Conservation (phyloP, 805 yeast species). For the Nakazawaea siamensis region DNA sequence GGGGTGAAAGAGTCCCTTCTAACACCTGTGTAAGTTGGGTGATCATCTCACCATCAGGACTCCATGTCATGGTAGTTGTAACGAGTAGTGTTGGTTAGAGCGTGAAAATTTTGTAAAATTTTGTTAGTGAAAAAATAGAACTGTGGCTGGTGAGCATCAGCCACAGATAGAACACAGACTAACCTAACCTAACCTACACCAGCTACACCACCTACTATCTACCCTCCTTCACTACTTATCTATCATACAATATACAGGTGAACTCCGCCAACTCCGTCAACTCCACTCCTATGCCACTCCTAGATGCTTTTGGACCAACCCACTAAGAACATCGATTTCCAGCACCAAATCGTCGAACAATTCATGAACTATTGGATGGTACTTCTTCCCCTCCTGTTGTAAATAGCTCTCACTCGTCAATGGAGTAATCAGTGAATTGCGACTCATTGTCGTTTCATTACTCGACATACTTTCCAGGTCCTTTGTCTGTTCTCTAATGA, state of each 20-base stretch:
- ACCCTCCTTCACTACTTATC: too few species aligned
- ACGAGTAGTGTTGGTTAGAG: too few species aligned
- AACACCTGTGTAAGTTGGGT: slow-evolving; percentile 60
- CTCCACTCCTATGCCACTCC: too few species aligned
- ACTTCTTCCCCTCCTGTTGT: not conserved
- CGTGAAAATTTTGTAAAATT: too few species aligned
- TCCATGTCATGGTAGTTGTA: too few species aligned
- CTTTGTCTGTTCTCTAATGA: slow-evolving; percentile 11
- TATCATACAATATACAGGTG: too few species aligned
- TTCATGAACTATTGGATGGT: slow-evolving; percentile 8
- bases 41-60: slow-evolving; percentile 53
- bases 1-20: slow-evolving; percentile 61
- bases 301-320: slow-evolving; percentile 3
- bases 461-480: slow-evolving; percentile 8
- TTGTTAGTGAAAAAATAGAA: too few species aligned
- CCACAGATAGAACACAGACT: too few species aligned
- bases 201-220: too few species aligned
- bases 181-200: too few species aligned
- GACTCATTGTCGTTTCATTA: slow-evolving; percentile 4
- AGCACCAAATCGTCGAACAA: slow-evolving; percentile 21
- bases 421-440: slow-evolving; percentile 16
- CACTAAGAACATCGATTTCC: slow-evolving; percentile 15
- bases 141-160: too few species aligned
- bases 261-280: too few species aligned
- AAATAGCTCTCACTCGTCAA: slow-evolving; percentile 28